phyloP scores from a whole-genome alignment of 805 yeast genomes.

The Cyberlindnera veronae region DNA sequence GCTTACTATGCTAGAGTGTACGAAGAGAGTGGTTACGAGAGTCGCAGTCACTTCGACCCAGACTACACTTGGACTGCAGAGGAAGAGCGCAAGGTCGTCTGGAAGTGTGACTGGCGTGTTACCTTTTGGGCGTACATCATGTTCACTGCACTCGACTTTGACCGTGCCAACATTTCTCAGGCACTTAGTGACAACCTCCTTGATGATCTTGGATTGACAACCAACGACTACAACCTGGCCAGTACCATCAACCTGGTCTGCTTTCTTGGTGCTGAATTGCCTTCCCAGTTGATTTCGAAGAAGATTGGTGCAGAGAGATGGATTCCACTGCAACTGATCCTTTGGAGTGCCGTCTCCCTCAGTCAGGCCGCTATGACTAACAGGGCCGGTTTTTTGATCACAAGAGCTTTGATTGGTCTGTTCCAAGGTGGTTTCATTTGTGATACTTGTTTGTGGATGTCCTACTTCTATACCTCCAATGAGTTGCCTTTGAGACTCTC shows the following conservation, averaged over 20 bases:
- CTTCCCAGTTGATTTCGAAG: slow-evolving; percentile 65
- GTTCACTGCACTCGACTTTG: slow-evolving; percentile 58
- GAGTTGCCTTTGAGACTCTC: slow-evolving; percentile 60
- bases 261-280: slow-evolving; percentile 57
- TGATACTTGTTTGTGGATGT: slow-evolving; percentile 58
- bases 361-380: slow-evolving; percentile 44
- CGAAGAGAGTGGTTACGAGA: slow-evolving; percentile 58
- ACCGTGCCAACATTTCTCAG: slow-evolving; percentile 53
- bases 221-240: slow-evolving; percentile 58
- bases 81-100: slow-evolving; percentile 46
- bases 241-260: slow-evolving; percentile 49
- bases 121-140: slow-evolving; percentile 55
- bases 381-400: slow-evolving; percentile 41
- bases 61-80: slow-evolving; percentile 48
- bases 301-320: slow-evolving; percentile 59
- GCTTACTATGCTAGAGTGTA: no score
- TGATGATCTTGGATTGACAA: slow-evolving; percentile 39
- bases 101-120: slow-evolving; percentile 55
- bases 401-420: slow-evolving; percentile 51
- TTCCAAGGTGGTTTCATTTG: slow-evolving; percentile 71
- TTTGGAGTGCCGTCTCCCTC: slow-evolving; percentile 58
- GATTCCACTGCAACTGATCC: slow-evolving; percentile 54
- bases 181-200: slow-evolving; percentile 51
- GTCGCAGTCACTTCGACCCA: slow-evolving; percentile 55
- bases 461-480: slow-evolving; percentile 57